phyloP scores from a whole-genome alignment of 2,329 filamentous ascomycete genomes.

The Penicillium sp. region DNA sequence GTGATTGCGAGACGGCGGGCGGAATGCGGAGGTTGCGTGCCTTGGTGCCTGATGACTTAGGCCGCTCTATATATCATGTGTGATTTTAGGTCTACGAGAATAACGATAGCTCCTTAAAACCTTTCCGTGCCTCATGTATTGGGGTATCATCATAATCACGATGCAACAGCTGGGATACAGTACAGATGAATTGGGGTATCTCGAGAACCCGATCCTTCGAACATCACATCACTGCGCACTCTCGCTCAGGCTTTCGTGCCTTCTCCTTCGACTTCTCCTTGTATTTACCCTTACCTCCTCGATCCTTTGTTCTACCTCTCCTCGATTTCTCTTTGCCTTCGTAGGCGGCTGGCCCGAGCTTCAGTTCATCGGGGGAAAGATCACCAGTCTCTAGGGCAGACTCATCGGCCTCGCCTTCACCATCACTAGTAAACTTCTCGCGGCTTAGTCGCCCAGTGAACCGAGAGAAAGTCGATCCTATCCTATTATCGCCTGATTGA shows the following conservation, averaged over 20 bases:
- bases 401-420: slow-evolving; percentile 29
- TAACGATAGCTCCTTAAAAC: not conserved
- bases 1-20: slow-evolving; percentile 12
- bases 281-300: slow-evolving; percentile 24
- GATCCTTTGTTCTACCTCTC: slow-evolving; percentile 22
- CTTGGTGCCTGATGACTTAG: slow-evolving; percentile 10
- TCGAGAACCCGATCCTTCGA: not conserved
- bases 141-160: slow-evolving; percentile 15
- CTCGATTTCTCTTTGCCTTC: slow-evolving; percentile 27
- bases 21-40: slow-evolving; percentile 16
- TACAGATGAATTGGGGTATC: slow-evolving; percentile 14
- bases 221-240: slow-evolving; percentile 32
- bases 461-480: slow-evolving; percentile 37
- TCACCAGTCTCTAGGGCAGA: slow-evolving; percentile 22
- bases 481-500: slow-evolving; percentile 36
- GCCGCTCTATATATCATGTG: not conserved
- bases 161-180: slow-evolving; percentile 6
- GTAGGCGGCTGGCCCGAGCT: slow-evolving; percentile 7
- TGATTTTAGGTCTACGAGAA: not conserved
- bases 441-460: slow-evolving; percentile 32
- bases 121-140: not conserved
- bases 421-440: slow-evolving; percentile 31
- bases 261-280: slow-evolving; percentile 39
- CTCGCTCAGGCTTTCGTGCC: slow-evolving; percentile 39
- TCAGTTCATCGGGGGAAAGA: slow-evolving; percentile 12